Conservation (phyloP, 2,329 filamentous ascomycete species). For the Hypoxylon sp. region DNA sequence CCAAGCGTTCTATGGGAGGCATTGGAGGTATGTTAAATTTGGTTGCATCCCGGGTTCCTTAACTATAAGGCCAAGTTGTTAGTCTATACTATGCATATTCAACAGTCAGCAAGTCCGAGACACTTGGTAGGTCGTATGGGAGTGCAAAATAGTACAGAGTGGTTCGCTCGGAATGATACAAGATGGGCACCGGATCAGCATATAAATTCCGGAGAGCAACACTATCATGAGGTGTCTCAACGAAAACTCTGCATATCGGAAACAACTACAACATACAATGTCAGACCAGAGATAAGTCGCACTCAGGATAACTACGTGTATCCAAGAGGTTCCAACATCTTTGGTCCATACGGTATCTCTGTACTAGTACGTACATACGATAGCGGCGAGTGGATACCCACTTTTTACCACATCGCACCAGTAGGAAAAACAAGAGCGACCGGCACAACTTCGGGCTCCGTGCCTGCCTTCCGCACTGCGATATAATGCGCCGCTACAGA, state of each 20-base stretch:
- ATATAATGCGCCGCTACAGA: slow-evolving; percentile 6
- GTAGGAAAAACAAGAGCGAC: slow-evolving; percentile 8
- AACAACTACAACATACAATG: background rate
- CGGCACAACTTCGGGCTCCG: slow-evolving; percentile 23
- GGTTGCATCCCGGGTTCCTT: no score
- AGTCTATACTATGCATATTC: background rate
- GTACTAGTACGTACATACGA: background rate
- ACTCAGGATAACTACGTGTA: background rate
- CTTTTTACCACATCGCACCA: background rate
- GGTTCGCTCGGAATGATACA: background rate
- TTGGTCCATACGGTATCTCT: no score
- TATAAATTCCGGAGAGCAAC: background rate
- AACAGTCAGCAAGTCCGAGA: background rate
- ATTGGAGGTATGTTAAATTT: no score
- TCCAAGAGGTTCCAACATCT: no score
- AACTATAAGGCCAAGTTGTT: no score
- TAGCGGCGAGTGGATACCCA: background rate
- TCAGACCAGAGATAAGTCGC: background rate
- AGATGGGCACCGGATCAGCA: background rate
- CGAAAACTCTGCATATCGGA: background rate
- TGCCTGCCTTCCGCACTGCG: slow-evolving; percentile 4
- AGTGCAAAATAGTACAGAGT: background rate
- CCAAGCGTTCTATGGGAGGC: no score
- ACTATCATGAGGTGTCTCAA: background rate
- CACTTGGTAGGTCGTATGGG: background rate